Base-by-base conservation (phyloP, 2,329 filamentous ascomycete species). In the Penicillium sclerotigenum region DNA sequence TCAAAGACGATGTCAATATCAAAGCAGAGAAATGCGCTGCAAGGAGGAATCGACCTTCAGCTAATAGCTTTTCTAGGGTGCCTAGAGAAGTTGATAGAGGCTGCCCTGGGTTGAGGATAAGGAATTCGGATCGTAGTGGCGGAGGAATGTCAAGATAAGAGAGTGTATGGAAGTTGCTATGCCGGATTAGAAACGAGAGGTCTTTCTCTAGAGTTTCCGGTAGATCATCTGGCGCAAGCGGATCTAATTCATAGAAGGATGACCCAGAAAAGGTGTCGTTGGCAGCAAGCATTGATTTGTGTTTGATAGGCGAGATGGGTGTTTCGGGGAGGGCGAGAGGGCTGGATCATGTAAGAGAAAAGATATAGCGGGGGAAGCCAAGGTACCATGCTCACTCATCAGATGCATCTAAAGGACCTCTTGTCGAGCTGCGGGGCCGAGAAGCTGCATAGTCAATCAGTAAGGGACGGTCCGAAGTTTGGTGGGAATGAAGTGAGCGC, bases 151-250 rank as follows among this genome's bases (percentile, higher is more conserved):
- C 78, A 42, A 85, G 80, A 16, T 82, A 82, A 0, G 88, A 86
- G 24, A 97, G 79, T 1, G 88, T 85, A 69, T 96, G 92, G 77
- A 93, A 97, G 54, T 92, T 87, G 61, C 90, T 85, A 3, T 90
- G 87, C 20, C 87, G 84, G 11, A 94, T 83, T 43, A 97, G 85
- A 71, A 88, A 93, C 18, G 87, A 85, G 63, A 96, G 89, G 76
- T 96, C 88, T 66, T 89, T 88, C 34, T 78, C 73, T n/a, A 79
- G 71, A 11, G 74, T 65, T 54, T 77, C 71, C 42, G 71, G 57
- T 47, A 73, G 60, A 18, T 72, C 65, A 53, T 67, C 64, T 64
- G 70, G 59, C 54, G 65, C 64, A 28, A 74, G 59, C 24, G 71
- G 68, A 49, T 77, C 71, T 54, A 76, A 67, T 55, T 67, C 67